A percentile compares a stretch with the other conserved stretches of the same genome.
These are phyloP conservation scores for Blastobotrys muscicola DNA, from an alignment of 805 yeast species.

Conservation along the genomic window DNA sequence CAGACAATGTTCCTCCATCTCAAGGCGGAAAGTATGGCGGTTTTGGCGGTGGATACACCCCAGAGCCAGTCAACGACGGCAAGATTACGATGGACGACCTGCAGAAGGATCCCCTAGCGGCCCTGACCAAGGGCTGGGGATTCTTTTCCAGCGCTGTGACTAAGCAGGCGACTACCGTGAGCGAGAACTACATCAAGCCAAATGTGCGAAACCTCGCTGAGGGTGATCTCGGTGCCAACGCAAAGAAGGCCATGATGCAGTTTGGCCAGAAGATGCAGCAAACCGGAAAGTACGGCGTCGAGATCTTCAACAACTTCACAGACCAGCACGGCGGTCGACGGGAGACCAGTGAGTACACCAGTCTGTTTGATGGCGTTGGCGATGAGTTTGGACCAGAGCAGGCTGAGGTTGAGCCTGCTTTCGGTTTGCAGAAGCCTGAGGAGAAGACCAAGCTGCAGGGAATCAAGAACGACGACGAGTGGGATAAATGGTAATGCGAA, in stretches of 20 bases:
- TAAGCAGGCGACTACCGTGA: conserved; percentile 59
- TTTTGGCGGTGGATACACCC: conserved; percentile 73
- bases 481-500: conserved; percentile 25
- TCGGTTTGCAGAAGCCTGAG: conserved; percentile 52
- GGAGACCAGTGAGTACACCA: conserved; percentile 16
- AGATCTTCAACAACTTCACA: conserved; percentile 53
- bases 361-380: conserved; percentile 49
- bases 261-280: conserved; percentile 92
- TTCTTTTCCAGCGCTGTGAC: conserved; percentile 77
- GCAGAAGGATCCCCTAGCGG: conserved; percentile 78
- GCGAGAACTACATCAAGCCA: conserved; percentile 86
- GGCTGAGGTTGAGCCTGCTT: conserved; percentile 47
- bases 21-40: conserved; percentile 92
- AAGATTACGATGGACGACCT: conserved; percentile 20
- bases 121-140: conserved; percentile 90
- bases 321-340: conserved; percentile 27
- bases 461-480: conserved; percentile 16
- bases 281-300: conserved; percentile 67
- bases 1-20: conserved; percentile 77
- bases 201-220: conserved; percentile 70
- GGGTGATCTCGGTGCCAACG: conserved; percentile 71
- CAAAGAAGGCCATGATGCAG: conserved; percentile 89
- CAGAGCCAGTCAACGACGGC: conserved; percentile 24
- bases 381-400: conserved; percentile 25
- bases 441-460: conserved; percentile 51